phyloP scores from a whole-genome alignment of 768 basidiomycete species.

The Mrakia frigida region DNA sequence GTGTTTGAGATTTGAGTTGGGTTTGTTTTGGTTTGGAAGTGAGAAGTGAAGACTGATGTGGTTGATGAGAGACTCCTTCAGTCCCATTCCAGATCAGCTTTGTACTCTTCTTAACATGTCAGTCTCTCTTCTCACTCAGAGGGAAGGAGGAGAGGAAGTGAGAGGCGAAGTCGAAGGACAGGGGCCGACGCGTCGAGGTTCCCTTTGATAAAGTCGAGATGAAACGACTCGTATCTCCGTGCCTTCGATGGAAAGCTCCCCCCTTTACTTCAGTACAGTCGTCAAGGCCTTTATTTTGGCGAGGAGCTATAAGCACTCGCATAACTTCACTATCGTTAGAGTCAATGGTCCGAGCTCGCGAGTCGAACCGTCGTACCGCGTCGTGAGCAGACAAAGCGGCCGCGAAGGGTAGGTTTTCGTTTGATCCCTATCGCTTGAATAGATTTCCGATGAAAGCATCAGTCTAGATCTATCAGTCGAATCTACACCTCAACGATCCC shows the following conservation, averaged over 20 bases:
- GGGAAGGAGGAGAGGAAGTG: not conserved
- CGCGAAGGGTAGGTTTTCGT: no score
- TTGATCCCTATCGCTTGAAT: no score
- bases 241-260: no score
- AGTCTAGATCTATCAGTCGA: not conserved
- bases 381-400: no score
- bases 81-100: not conserved
- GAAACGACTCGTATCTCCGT: not conserved
- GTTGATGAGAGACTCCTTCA: no score
- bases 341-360: no score
- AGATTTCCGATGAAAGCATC: not conserved
- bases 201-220: not conserved
- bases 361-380: no score
- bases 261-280: no score
- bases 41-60: not conserved
- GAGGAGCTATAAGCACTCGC: no score
- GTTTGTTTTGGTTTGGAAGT: not conserved
- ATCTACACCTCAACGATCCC: constrained; percentile 16
- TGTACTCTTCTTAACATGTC: not conserved
- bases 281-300: no score
- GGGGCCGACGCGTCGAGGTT: constrained; percentile 7
- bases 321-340: no score
- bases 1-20: not conserved
- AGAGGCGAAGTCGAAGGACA: constrained; percentile 2
- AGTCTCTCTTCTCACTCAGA: not conserved